A percentile compares a stretch with the other conserved stretches of the same genome.
These are phyloP conservation scores for Claviceps arundinis DNA, from an alignment of 2,329 filamentous ascomycete genomes.

Conservation along the genomic window DNA sequence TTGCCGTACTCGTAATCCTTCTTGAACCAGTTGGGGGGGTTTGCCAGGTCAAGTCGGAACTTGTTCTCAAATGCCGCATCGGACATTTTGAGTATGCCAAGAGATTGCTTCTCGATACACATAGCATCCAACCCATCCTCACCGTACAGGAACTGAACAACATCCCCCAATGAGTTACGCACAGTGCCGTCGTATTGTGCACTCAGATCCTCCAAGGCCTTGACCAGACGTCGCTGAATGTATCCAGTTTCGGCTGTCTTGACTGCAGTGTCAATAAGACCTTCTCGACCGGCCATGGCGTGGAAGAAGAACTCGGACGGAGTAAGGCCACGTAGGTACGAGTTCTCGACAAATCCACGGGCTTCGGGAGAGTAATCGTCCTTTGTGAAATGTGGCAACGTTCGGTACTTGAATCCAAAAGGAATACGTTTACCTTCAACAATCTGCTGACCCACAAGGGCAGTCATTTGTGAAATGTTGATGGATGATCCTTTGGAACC, in stretches of 20 bases:
- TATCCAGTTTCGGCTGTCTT: slow-evolving; percentile 99
- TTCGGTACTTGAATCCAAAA: slow-evolving; percentile 97
- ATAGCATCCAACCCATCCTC: slow-evolving; percentile 93
- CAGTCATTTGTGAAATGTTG: slow-evolving; percentile 99
- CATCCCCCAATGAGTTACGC: slow-evolving; percentile 88
- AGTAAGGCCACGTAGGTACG: slow-evolving; percentile 88
- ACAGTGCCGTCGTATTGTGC: slow-evolving; percentile 97
- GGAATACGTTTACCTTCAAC: slow-evolving; percentile 98
- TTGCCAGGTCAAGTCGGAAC: slow-evolving; percentile 66
- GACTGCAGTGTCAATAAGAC: slow-evolving; percentile 98
- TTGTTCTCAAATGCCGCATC: slow-evolving; percentile 64
- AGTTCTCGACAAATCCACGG: slow-evolving; percentile 96
- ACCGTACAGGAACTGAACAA: slow-evolving; percentile 94
- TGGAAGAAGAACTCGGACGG: slow-evolving; percentile 99
- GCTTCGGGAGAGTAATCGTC: slow-evolving; percentile 97
- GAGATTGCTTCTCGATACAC: slow-evolving; percentile 81
- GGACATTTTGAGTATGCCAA: slow-evolving; percentile 76
- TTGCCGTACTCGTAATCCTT: slow-evolving; percentile 58
- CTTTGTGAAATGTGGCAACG: slow-evolving; percentile 95
- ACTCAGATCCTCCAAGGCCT: slow-evolving; percentile 94
- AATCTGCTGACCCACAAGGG: slow-evolving; percentile 92
- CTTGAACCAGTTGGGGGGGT: slow-evolving; percentile 46
- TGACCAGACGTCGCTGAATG: slow-evolving; percentile 95
- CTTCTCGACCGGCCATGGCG: slow-evolving; percentile 99
- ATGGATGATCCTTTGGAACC: slow-evolving; percentile 98